phyloP scores from a whole-genome alignment of 257 asterid species.

The Ehretia macrophylla region DNA sequence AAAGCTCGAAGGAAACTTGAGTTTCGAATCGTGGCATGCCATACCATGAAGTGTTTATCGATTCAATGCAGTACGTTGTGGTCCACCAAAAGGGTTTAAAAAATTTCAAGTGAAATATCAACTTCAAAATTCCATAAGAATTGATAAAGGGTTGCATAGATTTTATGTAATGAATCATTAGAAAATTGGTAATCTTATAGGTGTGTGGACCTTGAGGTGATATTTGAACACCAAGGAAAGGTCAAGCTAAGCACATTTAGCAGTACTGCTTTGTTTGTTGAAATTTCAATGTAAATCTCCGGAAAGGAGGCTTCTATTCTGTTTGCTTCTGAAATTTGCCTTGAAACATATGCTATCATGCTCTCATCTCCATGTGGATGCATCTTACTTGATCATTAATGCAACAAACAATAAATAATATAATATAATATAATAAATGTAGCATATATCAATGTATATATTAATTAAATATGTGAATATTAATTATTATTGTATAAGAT shows the following conservation, averaged over 20 bases:
- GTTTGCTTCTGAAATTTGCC: constrained; percentile 34
- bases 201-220: too few relatives aligned
- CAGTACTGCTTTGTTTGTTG: neutral
- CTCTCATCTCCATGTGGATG: constrained; percentile 49
- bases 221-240: neutral
- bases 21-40: too few relatives aligned
- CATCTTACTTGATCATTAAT: constrained; percentile 27
- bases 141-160: too few relatives aligned
- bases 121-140: too few relatives aligned
- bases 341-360: constrained; percentile 38
- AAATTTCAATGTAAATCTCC: constrained; percentile 13
- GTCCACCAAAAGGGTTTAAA: too few relatives aligned
- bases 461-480: neutral
- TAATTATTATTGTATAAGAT: neutral
- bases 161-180: too few relatives aligned
- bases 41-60: too few relatives aligned
- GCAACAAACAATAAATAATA: constrained; percentile 8
- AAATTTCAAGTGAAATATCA: too few relatives aligned
- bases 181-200: too few relatives aligned
- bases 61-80: too few relatives aligned
- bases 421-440: constrained; percentile 1
- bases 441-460: neutral
- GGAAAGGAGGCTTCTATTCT: constrained; percentile 51
- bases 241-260: constrained; percentile 14
- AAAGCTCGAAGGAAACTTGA: too few relatives aligned